phyloP scores from a whole-genome alignment of 306 rosid species.

The Vigna mungo region DNA sequence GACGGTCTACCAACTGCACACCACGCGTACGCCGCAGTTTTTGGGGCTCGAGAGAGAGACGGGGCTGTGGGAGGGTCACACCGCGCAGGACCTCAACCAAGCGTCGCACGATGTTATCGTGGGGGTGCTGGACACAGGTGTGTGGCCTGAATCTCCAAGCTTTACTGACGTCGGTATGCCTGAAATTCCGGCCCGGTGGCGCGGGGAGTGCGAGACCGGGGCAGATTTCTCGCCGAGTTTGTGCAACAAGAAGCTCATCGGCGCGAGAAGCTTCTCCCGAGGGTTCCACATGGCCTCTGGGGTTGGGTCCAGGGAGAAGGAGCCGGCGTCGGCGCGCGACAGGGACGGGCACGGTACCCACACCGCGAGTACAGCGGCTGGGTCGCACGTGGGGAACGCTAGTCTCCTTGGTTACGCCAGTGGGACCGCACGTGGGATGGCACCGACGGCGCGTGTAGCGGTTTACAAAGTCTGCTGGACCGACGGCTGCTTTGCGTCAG shows the following conservation, averaged over 20 bases:
- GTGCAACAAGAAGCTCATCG: conserved; percentile 90
- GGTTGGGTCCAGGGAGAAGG: conserved; percentile 45
- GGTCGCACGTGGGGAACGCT: conserved; percentile 69
- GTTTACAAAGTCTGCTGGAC: conserved; percentile 72
- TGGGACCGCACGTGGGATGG: conserved; percentile 86
- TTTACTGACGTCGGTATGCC: conserved; percentile 79
- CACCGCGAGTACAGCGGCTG: conserved; percentile 92
- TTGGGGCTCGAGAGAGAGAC: conserved; percentile 62
- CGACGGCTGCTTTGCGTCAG: conserved; percentile 75
- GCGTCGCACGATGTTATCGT: conserved; percentile 74
- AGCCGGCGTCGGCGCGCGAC: conserved; percentile 71
- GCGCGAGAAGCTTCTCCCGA: conserved; percentile 82
- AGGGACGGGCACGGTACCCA: conserved; percentile 92
- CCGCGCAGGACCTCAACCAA: conserved; percentile 57
- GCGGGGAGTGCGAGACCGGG: conserved; percentile 73
- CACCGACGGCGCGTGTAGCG: conserved; percentile 70
- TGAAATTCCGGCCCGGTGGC: conserved; percentile 72
- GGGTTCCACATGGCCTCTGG: conserved; percentile 70
- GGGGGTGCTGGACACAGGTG: conserved; percentile 85
- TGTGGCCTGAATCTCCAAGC: conserved; percentile 91
- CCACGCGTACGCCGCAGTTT: conserved; percentile 88
- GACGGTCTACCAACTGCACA: conserved; percentile 72
- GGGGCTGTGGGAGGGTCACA: conserved; percentile 69
- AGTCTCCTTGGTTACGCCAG: conserved; percentile 72
- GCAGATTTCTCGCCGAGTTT: conserved; percentile 51